Evolutionary conservation across 768 basidiomycete species (phyloP).

Genomic region (Serendipita vermifera): DNA sequence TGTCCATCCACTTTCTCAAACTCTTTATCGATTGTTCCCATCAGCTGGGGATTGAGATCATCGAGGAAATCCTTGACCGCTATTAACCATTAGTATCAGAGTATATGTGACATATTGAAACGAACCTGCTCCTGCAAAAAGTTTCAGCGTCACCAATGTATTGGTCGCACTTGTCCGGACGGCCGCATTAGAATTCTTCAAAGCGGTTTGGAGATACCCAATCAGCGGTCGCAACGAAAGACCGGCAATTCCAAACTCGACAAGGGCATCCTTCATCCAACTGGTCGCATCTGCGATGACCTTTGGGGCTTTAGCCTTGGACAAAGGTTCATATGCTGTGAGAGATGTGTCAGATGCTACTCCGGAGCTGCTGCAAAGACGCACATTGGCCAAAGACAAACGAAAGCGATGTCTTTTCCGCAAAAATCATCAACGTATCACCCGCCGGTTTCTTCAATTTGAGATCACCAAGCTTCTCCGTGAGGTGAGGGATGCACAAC

Average conservation of each 20-base stretch:
- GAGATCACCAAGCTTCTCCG: slow-evolving; percentile 90
- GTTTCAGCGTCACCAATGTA: slow-evolving; percentile 74
- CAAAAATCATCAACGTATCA: slow-evolving; percentile 67
- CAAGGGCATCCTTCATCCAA: slow-evolving; percentile 78
- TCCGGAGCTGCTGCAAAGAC: slow-evolving; percentile 15
- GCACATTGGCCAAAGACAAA: slow-evolving; percentile 87
- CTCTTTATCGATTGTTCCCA: slow-evolving; percentile 78
- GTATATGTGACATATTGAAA: slow-evolving; percentile 16
- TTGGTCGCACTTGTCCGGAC: slow-evolving; percentile 93
- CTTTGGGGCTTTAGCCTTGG: slow-evolving; percentile 95
- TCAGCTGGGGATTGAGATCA: slow-evolving; percentile 86
- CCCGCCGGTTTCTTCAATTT: slow-evolving; percentile 96
- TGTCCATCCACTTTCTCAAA: slow-evolving; percentile 85
- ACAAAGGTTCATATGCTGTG: slow-evolving; percentile 81
- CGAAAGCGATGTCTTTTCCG: slow-evolving; percentile 87
- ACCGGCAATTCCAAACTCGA: slow-evolving; percentile 85
- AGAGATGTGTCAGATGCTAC: not conserved
- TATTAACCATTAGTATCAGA: slow-evolving; percentile 22
- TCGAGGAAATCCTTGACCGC: slow-evolving; percentile 87
- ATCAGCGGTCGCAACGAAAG: slow-evolving; percentile 72
- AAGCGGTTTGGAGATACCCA: slow-evolving; percentile 73
- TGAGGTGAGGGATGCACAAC: slow-evolving; percentile 63
- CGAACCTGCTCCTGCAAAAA: slow-evolving; percentile 82
- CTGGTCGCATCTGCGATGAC: slow-evolving; percentile 79
- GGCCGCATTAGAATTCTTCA: slow-evolving; percentile 88